phyloP scores from a whole-genome alignment of 371 early-diverging fungal species.

The Gilbertella persicaria region DNA sequence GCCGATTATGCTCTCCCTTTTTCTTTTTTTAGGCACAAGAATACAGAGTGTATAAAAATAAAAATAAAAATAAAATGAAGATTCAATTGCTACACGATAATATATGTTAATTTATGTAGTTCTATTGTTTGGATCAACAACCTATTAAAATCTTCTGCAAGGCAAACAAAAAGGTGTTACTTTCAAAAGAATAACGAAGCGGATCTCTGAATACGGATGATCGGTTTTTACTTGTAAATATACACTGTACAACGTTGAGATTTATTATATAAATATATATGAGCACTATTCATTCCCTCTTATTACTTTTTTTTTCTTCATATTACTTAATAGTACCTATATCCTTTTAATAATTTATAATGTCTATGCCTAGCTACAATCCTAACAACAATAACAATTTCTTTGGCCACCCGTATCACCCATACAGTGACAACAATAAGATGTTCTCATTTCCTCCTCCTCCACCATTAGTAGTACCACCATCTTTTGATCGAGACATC shows the following conservation, averaged over 20 bases:
- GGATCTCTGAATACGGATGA: conserved; percentile 1
- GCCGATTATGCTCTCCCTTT: not conserved
- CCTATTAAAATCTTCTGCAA: too few species aligned
- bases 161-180: not conserved
- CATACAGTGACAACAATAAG: conserved; percentile 1
- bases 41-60: not conserved
- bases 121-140: too few species aligned
- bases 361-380: conserved; percentile 13
- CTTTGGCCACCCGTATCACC: conserved; percentile 7
- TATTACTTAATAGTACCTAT: conserved; percentile 1
- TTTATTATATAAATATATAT: conserved; percentile 8
- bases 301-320: not conserved
- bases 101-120: too few species aligned
- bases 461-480: conserved; percentile 5
- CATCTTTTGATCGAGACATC: conserved; percentile 15
- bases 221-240: conserved; percentile 8
- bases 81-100: too few species aligned
- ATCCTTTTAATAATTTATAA: conserved; percentile 1
- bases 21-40: not conserved
- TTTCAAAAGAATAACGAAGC: not conserved
- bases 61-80: too few species aligned
- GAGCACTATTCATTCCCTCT: conserved; percentile 1
- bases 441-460: conserved; percentile 17
- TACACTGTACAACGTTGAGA: conserved; percentile 22
- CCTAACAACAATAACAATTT: conserved; percentile 4